phyloP scores from a whole-genome alignment of 192 early-diverging fungal genomes.

The Kickxella alabastrina region DNA sequence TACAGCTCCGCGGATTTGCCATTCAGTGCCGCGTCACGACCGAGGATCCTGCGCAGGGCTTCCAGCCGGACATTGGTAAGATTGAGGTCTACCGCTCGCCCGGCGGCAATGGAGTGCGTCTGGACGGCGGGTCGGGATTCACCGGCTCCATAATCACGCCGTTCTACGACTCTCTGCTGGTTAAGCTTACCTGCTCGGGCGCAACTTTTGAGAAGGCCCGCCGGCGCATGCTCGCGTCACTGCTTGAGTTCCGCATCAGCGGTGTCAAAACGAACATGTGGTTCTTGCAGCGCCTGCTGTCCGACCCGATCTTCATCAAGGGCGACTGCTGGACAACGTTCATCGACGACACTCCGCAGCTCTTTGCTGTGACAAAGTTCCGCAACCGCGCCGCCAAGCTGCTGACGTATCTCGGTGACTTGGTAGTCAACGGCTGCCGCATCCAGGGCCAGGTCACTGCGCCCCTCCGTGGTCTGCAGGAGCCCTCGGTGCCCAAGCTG shows the following conservation, averaged over 20 bases:
- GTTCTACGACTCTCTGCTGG: constrained; percentile 92
- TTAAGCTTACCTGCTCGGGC: constrained; percentile 86
- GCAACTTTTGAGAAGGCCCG: constrained; percentile 87
- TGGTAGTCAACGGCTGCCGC: constrained; percentile 87
- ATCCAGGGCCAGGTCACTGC: constrained; percentile 85
- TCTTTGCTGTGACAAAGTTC: constrained; percentile 75
- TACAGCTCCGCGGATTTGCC: constrained; percentile 76
- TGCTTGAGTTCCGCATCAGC: constrained; percentile 93
- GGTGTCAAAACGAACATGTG: constrained; percentile 97
- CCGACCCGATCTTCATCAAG: constrained; percentile 72
- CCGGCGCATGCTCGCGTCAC: constrained; percentile 79
- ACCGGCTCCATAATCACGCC: constrained; percentile 91
- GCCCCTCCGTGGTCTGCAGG: constrained; percentile 61
- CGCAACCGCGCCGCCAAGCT: constrained; percentile 85
- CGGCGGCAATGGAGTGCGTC: constrained; percentile 81
- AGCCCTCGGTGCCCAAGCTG: constrained; percentile 64
- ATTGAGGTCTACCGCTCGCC: constrained; percentile 93
- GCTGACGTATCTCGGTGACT: constrained; percentile 83
- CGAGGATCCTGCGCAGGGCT: constrained; percentile 87
- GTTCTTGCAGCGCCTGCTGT: constrained; percentile 85
- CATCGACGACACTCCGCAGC: constrained; percentile 93
- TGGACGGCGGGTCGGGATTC: constrained; percentile 87
- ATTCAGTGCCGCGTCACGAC: constrained; percentile 98
- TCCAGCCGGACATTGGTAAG: constrained; percentile 94
- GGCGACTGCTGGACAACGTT: constrained; percentile 96